Evolutionary conservation across 129 eudicot genomes (phyloP).

Genomic region (Centella asiatica): DNA sequence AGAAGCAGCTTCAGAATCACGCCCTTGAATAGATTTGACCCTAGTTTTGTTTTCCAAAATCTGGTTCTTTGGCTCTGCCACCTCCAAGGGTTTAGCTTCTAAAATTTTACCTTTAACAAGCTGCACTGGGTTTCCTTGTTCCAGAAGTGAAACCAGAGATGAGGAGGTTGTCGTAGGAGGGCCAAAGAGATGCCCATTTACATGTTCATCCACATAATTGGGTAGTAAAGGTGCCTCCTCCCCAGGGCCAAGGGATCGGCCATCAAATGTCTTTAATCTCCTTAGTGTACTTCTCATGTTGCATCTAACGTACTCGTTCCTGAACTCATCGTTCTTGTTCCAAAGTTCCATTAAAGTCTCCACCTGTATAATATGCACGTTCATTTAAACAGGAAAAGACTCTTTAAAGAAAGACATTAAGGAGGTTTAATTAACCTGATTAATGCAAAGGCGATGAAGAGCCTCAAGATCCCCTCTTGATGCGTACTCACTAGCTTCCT

Average conservation of each 20-base stretch:
- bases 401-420: neutral
- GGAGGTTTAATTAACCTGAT: conserved; percentile 41
- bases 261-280: conserved; percentile 66
- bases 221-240: conserved; percentile 46
- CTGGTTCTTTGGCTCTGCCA: conserved; percentile 28
- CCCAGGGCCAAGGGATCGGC: conserved; percentile 62
- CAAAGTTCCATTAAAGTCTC: conserved; percentile 65
- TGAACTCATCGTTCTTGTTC: conserved; percentile 64
- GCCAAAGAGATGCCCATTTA: conserved; percentile 17
- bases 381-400: conserved; percentile 12
- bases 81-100: conserved; percentile 17
- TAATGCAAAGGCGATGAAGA: conserved; percentile 48
- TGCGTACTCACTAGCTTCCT: conserved; percentile 45
- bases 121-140: conserved; percentile 19
- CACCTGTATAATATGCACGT: conserved; percentile 33
- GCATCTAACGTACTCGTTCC: conserved; percentile 59
- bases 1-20: conserved; percentile 22
- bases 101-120: conserved; percentile 2
- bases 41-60: conserved; percentile 15
- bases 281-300: conserved; percentile 53
- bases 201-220: conserved; percentile 31
- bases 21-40: conserved; percentile 9
- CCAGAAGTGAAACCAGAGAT: conserved; percentile 8
- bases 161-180: conserved; percentile 24
- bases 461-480: conserved; percentile 43